Base-by-base conservation (phyloP, 345 rosid genomes). In the Melaleuca alternifolia region DNA sequence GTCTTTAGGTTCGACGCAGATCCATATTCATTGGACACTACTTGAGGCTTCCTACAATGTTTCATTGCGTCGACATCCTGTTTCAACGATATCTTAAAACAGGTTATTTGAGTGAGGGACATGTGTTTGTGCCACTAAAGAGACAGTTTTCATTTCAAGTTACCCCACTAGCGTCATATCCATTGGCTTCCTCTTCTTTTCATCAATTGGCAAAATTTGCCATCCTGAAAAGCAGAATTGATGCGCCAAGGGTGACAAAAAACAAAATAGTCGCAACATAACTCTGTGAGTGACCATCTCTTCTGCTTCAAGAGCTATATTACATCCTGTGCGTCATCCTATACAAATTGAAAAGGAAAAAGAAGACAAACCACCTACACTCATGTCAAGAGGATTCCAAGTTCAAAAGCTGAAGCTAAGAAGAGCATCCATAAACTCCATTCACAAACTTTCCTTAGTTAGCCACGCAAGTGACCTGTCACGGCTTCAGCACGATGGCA, bases 341-440 rank as follows among this genome's bases (percentile, higher is more conserved):
- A 92, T 93, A 92, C 95, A 93, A 90, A 84, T 88, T 71, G 24
- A 18, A 1, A 16, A 52, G 6, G 16, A 52, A 33, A 33, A 33
- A 71, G 46, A 71, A 82, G 88, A 89, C 37, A 30, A 24, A 76
- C 87, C 89, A 87, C 88, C 89, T 85, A 87, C 88, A 89, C 86
- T 87, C 87, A 88, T 89, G 90, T 90, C 85, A 77, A 87, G 81
- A 90, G 86, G 83, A 84, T 86, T 88, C 85, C 88, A 85, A 91
- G 91, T 91, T 54, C 65, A 83, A 54, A 88, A 87, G 85, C 83
- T 85, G 83, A 85, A 83, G 57, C 76, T 87, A 84, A 56, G 82
- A 89, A 88, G 89, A 87, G 51, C 93, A 92, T 85, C 92, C 48
- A 71, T 37, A 92, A 91, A 90, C 90, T 90, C 90, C 90, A 89